A percentile compares a stretch with the other conserved stretches of the same genome.
Conservation (phyloP, 768 basidiomycete species). For the Lactarius quietus region DNA sequence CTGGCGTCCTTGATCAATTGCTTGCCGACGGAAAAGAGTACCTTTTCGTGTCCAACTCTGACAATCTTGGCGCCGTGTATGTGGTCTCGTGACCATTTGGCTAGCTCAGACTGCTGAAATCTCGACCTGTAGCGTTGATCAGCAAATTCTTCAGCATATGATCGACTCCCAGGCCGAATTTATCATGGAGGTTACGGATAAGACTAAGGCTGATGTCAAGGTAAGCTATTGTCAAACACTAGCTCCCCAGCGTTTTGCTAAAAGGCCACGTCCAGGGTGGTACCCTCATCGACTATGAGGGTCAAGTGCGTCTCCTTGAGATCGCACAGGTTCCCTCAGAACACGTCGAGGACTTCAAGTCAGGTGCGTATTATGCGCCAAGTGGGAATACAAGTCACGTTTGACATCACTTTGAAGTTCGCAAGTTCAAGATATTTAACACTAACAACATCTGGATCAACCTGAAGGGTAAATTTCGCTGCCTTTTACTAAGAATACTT, state of each 20-base stretch:
- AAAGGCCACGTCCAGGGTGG: constrained; percentile 50
- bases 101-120: constrained; percentile 1
- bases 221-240: constrained; percentile 26
- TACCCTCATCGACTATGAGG: constrained; percentile 89
- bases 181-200: constrained; percentile 94
- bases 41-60: constrained; percentile 96
- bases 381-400: not conserved
- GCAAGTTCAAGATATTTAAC: constrained; percentile 95
- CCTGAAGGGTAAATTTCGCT: constrained; percentile 51
- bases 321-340: constrained; percentile 93
- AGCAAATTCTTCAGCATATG: constrained; percentile 82
- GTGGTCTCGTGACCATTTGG: constrained; percentile 29
- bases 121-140: constrained; percentile 24
- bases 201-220: constrained; percentile 85
- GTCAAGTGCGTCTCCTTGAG: constrained; percentile 82
- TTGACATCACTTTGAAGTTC: constrained; percentile 39
- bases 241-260: not conserved
- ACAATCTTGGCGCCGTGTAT: constrained; percentile 90
- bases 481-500: too few relatives aligned
- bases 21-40: constrained; percentile 93
- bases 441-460: constrained; percentile 83
- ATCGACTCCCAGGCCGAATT: constrained; percentile 78
- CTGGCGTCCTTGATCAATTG: constrained; percentile 87
- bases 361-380: constrained; percentile 37
- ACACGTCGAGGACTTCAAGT: constrained; percentile 93